These are phyloP conservation scores for Ceriops decandra DNA, from an alignment of 345 rosid genomes.

Conservation along the genomic window DNA sequence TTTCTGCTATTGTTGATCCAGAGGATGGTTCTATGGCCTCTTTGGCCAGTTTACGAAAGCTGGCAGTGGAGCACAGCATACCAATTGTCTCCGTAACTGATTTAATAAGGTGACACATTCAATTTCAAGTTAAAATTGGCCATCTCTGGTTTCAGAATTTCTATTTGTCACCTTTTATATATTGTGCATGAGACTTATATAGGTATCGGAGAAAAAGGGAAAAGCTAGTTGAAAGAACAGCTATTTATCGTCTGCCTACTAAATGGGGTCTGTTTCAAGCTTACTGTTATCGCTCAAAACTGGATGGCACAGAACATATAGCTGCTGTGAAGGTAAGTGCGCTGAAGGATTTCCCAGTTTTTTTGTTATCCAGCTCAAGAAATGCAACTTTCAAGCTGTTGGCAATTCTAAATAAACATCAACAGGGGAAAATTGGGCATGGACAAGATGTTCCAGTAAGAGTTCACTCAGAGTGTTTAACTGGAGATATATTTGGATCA, in stretches of 20 bases:
- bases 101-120: conserved; percentile 52
- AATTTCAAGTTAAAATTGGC: background rate
- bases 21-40: conserved; percentile 71
- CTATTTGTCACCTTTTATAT: background rate
- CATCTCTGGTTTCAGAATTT: too few species aligned
- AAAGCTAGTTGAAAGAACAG: conserved; percentile 62
- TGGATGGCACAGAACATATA: conserved; percentile 73
- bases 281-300: conserved; percentile 65
- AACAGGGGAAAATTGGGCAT: conserved; percentile 67
- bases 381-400: background rate
- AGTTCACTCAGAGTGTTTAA: conserved; percentile 88
- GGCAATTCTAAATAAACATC: conserved; percentile 2
- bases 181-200: background rate
- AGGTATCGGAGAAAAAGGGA: conserved; percentile 85
- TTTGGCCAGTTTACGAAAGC: conserved; percentile 39
- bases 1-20: conserved; percentile 63
- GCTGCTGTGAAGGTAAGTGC: conserved; percentile 65
- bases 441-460: conserved; percentile 80
- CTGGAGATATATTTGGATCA: conserved; percentile 82
- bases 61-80: conserved; percentile 50
- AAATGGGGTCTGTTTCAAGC: conserved; percentile 79
- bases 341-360: too few species aligned
- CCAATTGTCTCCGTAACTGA: conserved; percentile 75
- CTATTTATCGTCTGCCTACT: conserved; percentile 63
- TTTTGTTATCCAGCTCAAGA: background rate